Percentiles rank a stretch among this genome's conserved stretches.
These are phyloP conservation scores for Candida sanyaensis DNA, from an alignment of 1,139 yeast species.

Conservation along the genomic window DNA sequence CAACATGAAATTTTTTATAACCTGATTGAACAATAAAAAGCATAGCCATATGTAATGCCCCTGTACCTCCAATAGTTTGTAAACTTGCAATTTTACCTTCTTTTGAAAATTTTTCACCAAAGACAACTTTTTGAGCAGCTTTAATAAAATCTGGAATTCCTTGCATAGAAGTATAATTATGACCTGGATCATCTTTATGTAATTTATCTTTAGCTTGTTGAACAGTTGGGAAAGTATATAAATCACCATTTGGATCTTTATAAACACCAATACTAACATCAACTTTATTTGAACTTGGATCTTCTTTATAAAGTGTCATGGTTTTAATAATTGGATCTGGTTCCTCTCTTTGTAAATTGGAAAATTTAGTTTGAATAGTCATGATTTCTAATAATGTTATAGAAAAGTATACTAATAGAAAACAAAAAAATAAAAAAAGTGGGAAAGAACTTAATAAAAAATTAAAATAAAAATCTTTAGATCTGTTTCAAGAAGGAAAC, in stretches of 20 bases:
- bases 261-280: conserved; percentile 49
- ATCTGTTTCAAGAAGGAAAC: too few species aligned
- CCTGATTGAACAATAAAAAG: conserved; percentile 32
- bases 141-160: conserved; percentile 40
- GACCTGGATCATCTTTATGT: conserved; percentile 40
- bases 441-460: too few species aligned
- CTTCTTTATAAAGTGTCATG: conserved; percentile 28
- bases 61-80: conserved; percentile 49
- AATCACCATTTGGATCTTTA: conserved; percentile 38
- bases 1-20: conserved; percentile 32
- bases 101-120: conserved; percentile 28
- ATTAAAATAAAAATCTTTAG: too few species aligned
- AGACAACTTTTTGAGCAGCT: conserved; percentile 38
- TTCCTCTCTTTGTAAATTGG: conserved; percentile 25
- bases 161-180: conserved; percentile 44
- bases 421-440: too few species aligned
- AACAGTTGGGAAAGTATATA: conserved; percentile 42
- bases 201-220: conserved; percentile 35
- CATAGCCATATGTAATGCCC: conserved; percentile 43
- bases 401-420: neutral
- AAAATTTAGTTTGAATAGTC: conserved; percentile 28
- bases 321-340: conserved; percentile 43
- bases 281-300: conserved; percentile 32
- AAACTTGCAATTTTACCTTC: conserved; percentile 35
- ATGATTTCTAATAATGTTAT: conserved; percentile 12